phyloP scores from a whole-genome alignment of 345 rosid species.

The Excoecaria agallocha region DNA sequence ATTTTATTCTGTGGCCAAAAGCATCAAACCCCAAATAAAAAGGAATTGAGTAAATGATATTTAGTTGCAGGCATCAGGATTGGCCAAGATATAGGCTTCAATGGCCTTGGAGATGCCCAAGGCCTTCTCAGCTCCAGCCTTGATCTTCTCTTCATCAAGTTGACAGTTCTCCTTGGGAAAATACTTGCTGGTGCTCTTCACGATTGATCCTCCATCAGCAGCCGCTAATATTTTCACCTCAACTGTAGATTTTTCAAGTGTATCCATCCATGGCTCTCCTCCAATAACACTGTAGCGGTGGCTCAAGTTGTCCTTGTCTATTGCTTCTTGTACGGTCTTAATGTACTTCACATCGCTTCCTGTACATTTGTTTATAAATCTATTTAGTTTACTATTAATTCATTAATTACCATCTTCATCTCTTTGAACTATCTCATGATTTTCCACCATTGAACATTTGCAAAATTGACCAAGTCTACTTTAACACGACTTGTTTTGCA shows the following conservation, averaged over 20 bases:
- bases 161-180: neutral
- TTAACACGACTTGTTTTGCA: no score
- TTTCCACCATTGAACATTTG: no score
- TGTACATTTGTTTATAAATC: neutral
- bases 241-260: conserved; percentile 27
- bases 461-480: no score
- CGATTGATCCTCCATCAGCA: conserved; percentile 33
- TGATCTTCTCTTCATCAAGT: neutral
- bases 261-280: conserved; percentile 22
- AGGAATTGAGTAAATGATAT: neutral
- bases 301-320: conserved; percentile 35
- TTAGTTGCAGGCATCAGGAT: neutral
- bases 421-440: neutral
- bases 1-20: neutral
- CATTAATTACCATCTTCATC: neutral
- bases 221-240: conserved; percentile 35
- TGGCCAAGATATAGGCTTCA: neutral
- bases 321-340: conserved; percentile 37
- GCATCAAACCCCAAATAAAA: neutral
- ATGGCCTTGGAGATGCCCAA: neutral
- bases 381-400: neutral
- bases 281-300: conserved; percentile 35
- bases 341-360: conserved; percentile 24
- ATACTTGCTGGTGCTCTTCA: neutral
- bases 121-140: neutral